phyloP scores from a whole-genome alignment of 1,284 basidiomycete species.

The Marasmius sp. region DNA sequence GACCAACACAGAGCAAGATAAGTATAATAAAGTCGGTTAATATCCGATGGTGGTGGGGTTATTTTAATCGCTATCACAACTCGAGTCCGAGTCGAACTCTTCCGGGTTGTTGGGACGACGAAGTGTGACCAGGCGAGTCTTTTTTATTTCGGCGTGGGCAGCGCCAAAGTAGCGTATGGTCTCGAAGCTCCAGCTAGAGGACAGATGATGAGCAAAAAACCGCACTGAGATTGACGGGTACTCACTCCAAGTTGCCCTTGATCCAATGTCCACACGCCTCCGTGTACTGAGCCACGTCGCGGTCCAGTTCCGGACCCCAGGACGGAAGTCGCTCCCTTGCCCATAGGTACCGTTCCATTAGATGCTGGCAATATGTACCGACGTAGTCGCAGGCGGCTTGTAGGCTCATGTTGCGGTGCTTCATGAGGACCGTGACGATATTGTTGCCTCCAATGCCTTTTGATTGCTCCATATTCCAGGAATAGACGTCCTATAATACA shows the following conservation, averaged over 20 bases:
- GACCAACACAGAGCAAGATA: too few species aligned
- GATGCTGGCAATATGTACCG: constrained; percentile 48
- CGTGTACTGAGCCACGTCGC: constrained; percentile 47
- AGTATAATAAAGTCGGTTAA: neutral
- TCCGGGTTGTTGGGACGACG: constrained; percentile 28
- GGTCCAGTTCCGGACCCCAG: constrained; percentile 46
- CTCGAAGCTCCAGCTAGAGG: constrained; percentile 55
- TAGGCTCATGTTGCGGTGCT: constrained; percentile 46
- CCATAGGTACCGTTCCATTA: constrained; percentile 49
- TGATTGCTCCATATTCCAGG: constrained; percentile 72
- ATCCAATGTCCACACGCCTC: constrained; percentile 50
- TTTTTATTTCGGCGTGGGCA: constrained; percentile 44
- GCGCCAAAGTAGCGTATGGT: constrained; percentile 57
- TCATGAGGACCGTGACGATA: constrained; percentile 67
- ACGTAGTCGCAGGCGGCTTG: constrained; percentile 63
- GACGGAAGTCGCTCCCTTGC: constrained; percentile 47
- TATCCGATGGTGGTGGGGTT: too few species aligned
- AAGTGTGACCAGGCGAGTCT: constrained; percentile 43
- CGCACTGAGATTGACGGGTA: constrained; percentile 9
- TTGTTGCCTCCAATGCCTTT: constrained; percentile 69
- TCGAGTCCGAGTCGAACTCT: constrained; percentile 7
- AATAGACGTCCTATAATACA: constrained; percentile 59
- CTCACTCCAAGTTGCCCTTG: constrained; percentile 47
- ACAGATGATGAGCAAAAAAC: constrained; percentile 18
- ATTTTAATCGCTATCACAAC: constrained; percentile 7